Evolutionary conservation across 140 eudicot genomes (phyloP), one percentile per base, ranked within the genome.

Genomic region (Stevia rebaudiana): DNA sequence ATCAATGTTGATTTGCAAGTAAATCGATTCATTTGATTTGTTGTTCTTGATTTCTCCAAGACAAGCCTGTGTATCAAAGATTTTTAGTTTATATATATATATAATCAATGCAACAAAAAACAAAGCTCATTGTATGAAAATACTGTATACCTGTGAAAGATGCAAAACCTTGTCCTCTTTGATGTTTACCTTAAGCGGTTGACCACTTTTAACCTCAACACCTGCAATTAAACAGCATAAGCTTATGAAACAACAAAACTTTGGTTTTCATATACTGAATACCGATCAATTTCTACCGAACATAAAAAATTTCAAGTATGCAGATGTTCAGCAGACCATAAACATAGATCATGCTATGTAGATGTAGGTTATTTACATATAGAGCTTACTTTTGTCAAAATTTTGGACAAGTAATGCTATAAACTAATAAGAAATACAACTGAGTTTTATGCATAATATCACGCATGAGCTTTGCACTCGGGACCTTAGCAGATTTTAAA

Each of bases 121-220:
- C 24, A 28, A 1, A 3, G 1, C 3, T 41, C 6, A 1, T 11
- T 0, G 44, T 2, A 24, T 36, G 6, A 30, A 15, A 31, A 3
- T 55, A 56, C 15, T 15, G 0, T 56, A 31, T 56, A 88, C 99
- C 99, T 81, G 99, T 69, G 99, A 92, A 63, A 92, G 85, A 77
- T 88, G 97, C 76, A 92, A 44, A 61, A 89, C 82, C 65, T 63
- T 77, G 25, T 68, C 79, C 13, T 75, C 84, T 5, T 65, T 82
- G 54, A 83, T 83, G 23, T 21, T 8, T 35, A 92, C 96, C 68
- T 61, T 64, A 40, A 77, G 54, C 0, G 88, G 36, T 69, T 81
- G 71, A 17, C 95, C 96, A 68, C 76, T 63, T 77, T 92, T 83
- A 41, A 92, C 94, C 70, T 88, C 99, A 37, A 55, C 86, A 60